Percentiles rank a stretch among this genome's conserved stretches.
phyloP scores from a whole-genome alignment of 1,284 basidiomycete species.

The Leccinum subspadiceum region DNA sequence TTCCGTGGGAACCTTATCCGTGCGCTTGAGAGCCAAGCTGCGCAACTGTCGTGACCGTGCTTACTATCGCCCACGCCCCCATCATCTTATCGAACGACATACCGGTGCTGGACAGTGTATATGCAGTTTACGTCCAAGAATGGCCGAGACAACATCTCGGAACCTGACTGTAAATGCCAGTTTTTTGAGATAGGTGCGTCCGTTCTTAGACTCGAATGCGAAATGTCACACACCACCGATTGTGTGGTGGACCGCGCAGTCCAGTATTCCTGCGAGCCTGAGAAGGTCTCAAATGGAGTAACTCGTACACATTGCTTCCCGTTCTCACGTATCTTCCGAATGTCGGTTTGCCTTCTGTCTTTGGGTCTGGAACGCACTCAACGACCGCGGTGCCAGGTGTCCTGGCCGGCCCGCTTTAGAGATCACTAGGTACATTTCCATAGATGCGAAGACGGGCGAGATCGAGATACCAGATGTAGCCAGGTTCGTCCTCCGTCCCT shows the following conservation, averaged over 20 bases:
- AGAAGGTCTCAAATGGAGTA: conserved; percentile 31
- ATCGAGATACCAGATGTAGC: conserved; percentile 51
- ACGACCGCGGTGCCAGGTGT: conserved; percentile 47
- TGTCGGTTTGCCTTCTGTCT: conserved; percentile 46
- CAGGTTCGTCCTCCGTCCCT: conserved; percentile 37
- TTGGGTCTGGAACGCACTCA: conserved; percentile 7
- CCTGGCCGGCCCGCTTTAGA: conserved; percentile 62
- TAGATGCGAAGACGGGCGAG: conserved; percentile 61
- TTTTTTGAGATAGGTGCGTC: conserved; percentile 56
- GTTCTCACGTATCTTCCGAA: conserved; percentile 65
- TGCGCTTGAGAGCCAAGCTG: conserved; percentile 16
- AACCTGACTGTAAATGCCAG: conserved; percentile 40
- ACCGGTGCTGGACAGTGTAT: neutral
- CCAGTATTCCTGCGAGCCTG: conserved; percentile 62
- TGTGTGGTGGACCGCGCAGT: conserved; percentile 14
- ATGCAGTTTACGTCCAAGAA: conserved; percentile 11
- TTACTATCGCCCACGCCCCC: neutral
- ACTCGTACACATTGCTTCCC: conserved; percentile 60
- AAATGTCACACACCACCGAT: conserved; percentile 11
- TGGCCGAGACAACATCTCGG: neutral
- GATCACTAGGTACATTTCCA: conserved; percentile 58
- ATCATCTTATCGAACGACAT: neutral
- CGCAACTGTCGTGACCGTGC: neutral
- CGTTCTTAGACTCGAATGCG: neutral
- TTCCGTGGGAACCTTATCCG: conserved; percentile 27